Conservation (phyloP, 2,329 filamentous ascomycete genomes). For the Diaporthe humulicola region DNA sequence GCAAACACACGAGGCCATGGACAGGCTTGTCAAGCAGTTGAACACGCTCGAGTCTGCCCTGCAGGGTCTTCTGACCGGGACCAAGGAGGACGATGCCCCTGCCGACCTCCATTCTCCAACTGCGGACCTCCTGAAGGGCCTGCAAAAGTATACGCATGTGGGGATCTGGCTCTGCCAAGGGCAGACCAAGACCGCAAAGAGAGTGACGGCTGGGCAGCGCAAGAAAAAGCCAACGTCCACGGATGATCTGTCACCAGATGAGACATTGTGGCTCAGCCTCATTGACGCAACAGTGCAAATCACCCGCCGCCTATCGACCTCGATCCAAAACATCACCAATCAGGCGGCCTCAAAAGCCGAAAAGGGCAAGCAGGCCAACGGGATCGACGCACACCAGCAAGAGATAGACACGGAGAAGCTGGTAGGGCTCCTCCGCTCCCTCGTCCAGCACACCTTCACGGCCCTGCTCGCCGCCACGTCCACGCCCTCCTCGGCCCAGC, state of each 20-base stretch:
- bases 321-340: conserved; percentile 55
- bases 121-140: conserved; percentile 79
- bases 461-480: conserved; percentile 85
- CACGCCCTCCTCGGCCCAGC: conserved; percentile 52
- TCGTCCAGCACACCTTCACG: conserved; percentile 93
- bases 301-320: conserved; percentile 73
- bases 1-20: conserved; percentile 85
- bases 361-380: conserved; percentile 43
- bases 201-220: conserved; percentile 61
- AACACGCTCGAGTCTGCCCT: conserved; percentile 84
- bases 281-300: conserved; percentile 73
- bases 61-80: conserved; percentile 77
- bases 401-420: conserved; percentile 71
- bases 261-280: conserved; percentile 71
- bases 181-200: conserved; percentile 75
- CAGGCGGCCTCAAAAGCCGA: conserved; percentile 41
- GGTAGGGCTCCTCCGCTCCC: conserved; percentile 76
- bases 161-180: conserved; percentile 96
- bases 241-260: conserved; percentile 64
- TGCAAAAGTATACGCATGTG: conserved; percentile 92
- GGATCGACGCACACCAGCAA: conserved; percentile 43
- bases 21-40: conserved; percentile 84
- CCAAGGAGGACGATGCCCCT: conserved; percentile 67
- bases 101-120: conserved; percentile 72
- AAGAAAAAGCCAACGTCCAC: conserved; percentile 60